phyloP scores from a whole-genome alignment of 2,329 filamentous ascomycete genomes.

The Akanthomyces lecanii region DNA sequence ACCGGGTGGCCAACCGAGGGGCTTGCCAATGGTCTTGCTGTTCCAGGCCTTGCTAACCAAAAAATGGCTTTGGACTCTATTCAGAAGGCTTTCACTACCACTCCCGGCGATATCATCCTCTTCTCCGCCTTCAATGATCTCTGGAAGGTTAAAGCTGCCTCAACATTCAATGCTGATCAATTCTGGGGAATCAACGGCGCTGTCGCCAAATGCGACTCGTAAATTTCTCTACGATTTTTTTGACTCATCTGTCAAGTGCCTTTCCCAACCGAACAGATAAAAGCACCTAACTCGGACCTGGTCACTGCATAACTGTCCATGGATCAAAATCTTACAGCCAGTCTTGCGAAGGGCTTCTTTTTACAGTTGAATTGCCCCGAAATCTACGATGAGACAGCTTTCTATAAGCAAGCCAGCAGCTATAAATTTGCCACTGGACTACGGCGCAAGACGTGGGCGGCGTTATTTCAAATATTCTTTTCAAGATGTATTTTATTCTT shows the following conservation, averaged over 20 bases:
- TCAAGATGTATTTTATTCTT: background rate
- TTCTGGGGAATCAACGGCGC: conserved; percentile 65
- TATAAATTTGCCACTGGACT: background rate
- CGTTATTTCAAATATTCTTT: background rate
- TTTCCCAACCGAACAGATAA: background rate
- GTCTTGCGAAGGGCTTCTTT: background rate
- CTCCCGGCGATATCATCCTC: conserved; percentile 55
- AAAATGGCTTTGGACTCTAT: conserved; percentile 61
- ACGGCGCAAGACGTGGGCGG: background rate
- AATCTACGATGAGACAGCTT: background rate
- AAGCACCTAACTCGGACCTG: too few relatives aligned
- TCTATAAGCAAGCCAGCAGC: background rate
- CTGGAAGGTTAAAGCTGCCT: conserved; percentile 66
- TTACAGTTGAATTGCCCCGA: background rate
- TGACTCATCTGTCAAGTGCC: background rate
- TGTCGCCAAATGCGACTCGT: conserved; percentile 18
- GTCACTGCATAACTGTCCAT: background rate
- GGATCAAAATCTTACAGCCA: background rate
- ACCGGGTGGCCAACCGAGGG: conserved; percentile 79
- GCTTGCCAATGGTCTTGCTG: conserved; percentile 58
- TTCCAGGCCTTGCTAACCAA: conserved; percentile 67
- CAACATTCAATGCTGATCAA: conserved; percentile 67
- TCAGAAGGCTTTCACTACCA: conserved; percentile 51
- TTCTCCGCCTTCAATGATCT: conserved; percentile 76
- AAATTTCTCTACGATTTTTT: background rate